Evolutionary conservation across 371 early-diverging fungal genomes (phyloP), one percentile per base, ranked within the genome.

Genomic region (Mucor indicus): DNA sequence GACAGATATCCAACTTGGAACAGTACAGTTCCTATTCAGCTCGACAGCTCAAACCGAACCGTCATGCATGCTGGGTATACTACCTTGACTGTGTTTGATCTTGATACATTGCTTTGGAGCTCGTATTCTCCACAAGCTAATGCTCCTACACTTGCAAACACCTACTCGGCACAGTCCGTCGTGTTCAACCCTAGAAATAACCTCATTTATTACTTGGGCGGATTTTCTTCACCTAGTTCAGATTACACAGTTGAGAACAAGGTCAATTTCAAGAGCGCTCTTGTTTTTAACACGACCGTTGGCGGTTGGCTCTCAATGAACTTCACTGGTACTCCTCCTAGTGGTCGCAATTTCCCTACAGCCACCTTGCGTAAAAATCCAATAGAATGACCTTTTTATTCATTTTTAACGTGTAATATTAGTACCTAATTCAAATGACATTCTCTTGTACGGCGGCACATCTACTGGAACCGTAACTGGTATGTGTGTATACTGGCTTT

Each of bases 361-460:
- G 44, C 51, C 15, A 50, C 44, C 3, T 16, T 50, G 21, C 21
- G 51, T 50, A 45, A 23, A 37, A 0, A 13, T 16, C 23, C 15
- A 2, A 6, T 16, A n/a, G 5, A 16, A 1, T 0, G 16, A 4
- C 4, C 19, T 12, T 22, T 6, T 25, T 40, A 3, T 42, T 17
- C 13, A 30, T 29, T 13, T 13, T 10, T 15, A 6, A 42, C n/a
- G 19, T 12, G 16, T 6, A 37, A 4, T 5, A 19, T 4, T 45
- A 50, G 51, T 50, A 15, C 51, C 51, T 17, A 50, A 50, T 27
- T 50, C 51, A 12, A 17, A 50, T 11, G 37, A 43, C 6, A 36
- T 50, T 15, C 30, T 50, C n/a, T 24, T 50, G 4, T 50, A 22
- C 29, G 51, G 51, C 1, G 51, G 51, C 5, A 43, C 50, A 12